A percentile compares a stretch with the other conserved stretches of the same genome.
phyloP scores from a whole-genome alignment of 768 basidiomycete species.

The Kwoniella dendrophila region DNA sequence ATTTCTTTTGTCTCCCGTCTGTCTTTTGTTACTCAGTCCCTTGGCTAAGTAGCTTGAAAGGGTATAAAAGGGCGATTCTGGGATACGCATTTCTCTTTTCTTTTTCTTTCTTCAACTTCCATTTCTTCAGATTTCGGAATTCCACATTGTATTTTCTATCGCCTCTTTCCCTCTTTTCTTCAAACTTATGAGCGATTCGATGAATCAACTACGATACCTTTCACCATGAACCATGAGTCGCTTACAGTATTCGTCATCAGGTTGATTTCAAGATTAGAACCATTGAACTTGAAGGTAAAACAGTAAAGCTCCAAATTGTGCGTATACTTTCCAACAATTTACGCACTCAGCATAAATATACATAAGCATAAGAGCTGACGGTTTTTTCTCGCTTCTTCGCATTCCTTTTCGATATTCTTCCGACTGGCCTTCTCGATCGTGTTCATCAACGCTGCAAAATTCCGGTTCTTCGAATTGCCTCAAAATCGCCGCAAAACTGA shows the following conservation, averaged over 20 bases:
- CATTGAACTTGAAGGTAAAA: constrained; percentile 96
- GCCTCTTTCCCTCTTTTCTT: background rate
- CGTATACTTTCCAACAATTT: constrained; percentile 54
- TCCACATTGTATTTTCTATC: background rate
- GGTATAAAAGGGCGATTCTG: background rate
- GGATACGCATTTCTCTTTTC: background rate
- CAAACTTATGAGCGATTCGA: background rate
- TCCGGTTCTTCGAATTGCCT: background rate
- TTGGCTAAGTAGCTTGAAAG: background rate
- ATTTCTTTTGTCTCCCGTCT: background rate
- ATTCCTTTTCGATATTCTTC: background rate
- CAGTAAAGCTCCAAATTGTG: constrained; percentile 97
- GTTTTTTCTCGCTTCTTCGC: constrained; percentile 7
- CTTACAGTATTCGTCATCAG: constrained; percentile 14
- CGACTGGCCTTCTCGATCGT: background rate
- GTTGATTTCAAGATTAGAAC: constrained; percentile 73
- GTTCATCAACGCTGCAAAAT: background rate
- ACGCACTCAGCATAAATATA: constrained; percentile 23
- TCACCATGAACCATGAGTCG: background rate
- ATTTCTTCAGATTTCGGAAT: background rate
- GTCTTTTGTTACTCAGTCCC: background rate
- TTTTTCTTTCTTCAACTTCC: constrained; percentile 1
- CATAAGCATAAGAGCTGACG: constrained; percentile 21
- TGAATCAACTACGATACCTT: too few relatives aligned
- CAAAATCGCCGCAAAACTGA: too few relatives aligned